These are phyloP conservation scores for Candida maltosa DNA, from an alignment of 805 yeast species.

Conservation along the genomic window DNA sequence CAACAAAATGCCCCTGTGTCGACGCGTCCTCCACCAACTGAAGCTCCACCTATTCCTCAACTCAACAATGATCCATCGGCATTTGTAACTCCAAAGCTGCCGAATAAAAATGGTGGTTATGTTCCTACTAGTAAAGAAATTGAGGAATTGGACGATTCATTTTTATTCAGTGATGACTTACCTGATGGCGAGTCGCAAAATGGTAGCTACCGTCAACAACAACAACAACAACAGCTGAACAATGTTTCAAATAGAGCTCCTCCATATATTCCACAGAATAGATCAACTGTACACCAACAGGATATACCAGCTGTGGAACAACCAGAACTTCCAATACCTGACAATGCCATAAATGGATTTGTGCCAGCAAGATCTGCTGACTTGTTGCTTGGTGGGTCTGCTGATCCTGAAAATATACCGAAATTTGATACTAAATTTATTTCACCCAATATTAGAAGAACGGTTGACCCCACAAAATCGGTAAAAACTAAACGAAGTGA, in stretches of 20 bases:
- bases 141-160: constrained; percentile 37
- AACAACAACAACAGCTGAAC: no score
- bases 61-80: constrained; percentile 1
- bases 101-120: constrained; percentile 3
- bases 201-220: neutral
- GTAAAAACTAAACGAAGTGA: constrained; percentile 52
- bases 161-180: constrained; percentile 38
- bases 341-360: no score
- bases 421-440: constrained; percentile 50
- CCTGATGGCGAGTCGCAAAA: constrained; percentile 14
- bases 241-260: neutral
- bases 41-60: no score
- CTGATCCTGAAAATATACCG: constrained; percentile 44
- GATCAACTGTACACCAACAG: neutral
- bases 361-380: constrained; percentile 67
- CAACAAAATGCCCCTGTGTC: neutral
- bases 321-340: neutral
- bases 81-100: constrained; percentile 9
- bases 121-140: neutral
- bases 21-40: no score
- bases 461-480: constrained; percentile 66
- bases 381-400: constrained; percentile 41
- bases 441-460: constrained; percentile 48
- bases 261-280: neutral
- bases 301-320: neutral